Conservation (phyloP, 23 red algal species). For the Gracilaria gracilis region DNA sequence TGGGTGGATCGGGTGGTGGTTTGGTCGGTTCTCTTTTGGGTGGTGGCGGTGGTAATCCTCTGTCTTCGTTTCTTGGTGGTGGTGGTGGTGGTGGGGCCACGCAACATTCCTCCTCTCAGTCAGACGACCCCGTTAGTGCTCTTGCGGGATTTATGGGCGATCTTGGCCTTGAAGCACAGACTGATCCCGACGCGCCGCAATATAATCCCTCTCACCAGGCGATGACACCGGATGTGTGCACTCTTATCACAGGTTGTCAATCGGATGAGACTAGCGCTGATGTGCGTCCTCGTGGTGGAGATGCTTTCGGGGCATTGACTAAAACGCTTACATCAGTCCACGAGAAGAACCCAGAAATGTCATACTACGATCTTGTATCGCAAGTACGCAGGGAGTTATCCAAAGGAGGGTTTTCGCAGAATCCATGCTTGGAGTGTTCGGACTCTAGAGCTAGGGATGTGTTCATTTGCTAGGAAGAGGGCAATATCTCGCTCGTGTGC, state of each 20-base stretch:
- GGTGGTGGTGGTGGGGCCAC: slow-evolving; percentile 25
- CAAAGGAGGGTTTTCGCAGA: slow-evolving; percentile 68
- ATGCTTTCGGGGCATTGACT: slow-evolving; percentile 78
- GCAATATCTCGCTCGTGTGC: neutral
- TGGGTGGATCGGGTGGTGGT: slow-evolving; percentile 19
- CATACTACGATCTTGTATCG: slow-evolving; percentile 77
- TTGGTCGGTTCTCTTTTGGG: slow-evolving; percentile 30
- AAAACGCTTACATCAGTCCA: slow-evolving; percentile 63
- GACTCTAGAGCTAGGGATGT: slow-evolving; percentile 41
- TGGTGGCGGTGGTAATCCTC: slow-evolving; percentile 42
- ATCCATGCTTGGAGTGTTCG: slow-evolving; percentile 80
- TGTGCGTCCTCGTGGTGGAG: slow-evolving; percentile 79
- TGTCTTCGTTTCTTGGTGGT: slow-evolving; percentile 60
- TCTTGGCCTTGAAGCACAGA: slow-evolving; percentile 23
- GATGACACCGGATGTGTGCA: slow-evolving; percentile 69
- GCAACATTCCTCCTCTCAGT: slow-evolving; percentile 10
- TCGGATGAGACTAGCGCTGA: slow-evolving; percentile 81
- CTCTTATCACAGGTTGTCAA: slow-evolving; percentile 89
- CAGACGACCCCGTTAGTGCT: slow-evolving; percentile 22
- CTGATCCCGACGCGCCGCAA: slow-evolving; percentile 30
- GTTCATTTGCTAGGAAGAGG: slow-evolving; percentile 75
- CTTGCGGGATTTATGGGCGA: slow-evolving; percentile 50
- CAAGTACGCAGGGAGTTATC: slow-evolving; percentile 49
- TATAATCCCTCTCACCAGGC: slow-evolving; percentile 54
- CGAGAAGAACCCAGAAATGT: slow-evolving; percentile 71